Percentiles rank a stretch among this genome's conserved stretches.
These are phyloP conservation scores for Shiraia sp. DNA, from an alignment of 2,329 filamentous ascomycete genomes.

Conservation along the genomic window DNA sequence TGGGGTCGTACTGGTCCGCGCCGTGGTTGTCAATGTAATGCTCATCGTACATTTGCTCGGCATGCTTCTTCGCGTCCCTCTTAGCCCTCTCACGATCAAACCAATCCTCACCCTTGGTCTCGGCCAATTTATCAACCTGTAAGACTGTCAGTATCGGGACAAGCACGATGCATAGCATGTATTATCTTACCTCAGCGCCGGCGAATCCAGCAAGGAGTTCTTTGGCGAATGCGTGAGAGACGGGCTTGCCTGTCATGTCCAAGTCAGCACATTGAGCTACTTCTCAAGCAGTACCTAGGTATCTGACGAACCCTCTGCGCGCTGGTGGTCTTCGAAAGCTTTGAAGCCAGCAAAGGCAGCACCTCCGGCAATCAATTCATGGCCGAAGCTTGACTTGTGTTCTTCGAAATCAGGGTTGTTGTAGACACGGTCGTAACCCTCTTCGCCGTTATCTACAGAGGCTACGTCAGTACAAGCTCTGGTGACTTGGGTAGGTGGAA, in stretches of 20 bases:
- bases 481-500: not conserved
- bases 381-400: conserved; percentile 67
- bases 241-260: conserved; percentile 61
- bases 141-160: not conserved
- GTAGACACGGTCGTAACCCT: conserved; percentile 61
- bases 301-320: conserved; percentile 61
- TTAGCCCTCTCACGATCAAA: conserved; percentile 55
- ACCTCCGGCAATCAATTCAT: conserved; percentile 75
- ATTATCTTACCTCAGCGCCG: conserved; percentile 64
- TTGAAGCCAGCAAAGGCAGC: conserved; percentile 82
- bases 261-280: conserved; percentile 4
- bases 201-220: conserved; percentile 74
- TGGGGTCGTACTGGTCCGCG: conserved; percentile 53
- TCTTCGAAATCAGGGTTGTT: conserved; percentile 49
- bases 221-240: conserved; percentile 76
- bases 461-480: conserved; percentile 2
- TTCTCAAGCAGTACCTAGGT: not conserved
- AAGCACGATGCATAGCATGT: not conserved
- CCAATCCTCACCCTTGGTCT: conserved; percentile 56
- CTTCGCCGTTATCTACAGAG: conserved; percentile 54
- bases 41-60: conserved; percentile 54
- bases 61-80: conserved; percentile 48
- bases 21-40: conserved; percentile 49
- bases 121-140: conserved; percentile 67
- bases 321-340: conserved; percentile 75